These are phyloP conservation scores for Eucalyptus decipiens DNA, from an alignment of 345 rosid genomes.

Conservation along the genomic window DNA sequence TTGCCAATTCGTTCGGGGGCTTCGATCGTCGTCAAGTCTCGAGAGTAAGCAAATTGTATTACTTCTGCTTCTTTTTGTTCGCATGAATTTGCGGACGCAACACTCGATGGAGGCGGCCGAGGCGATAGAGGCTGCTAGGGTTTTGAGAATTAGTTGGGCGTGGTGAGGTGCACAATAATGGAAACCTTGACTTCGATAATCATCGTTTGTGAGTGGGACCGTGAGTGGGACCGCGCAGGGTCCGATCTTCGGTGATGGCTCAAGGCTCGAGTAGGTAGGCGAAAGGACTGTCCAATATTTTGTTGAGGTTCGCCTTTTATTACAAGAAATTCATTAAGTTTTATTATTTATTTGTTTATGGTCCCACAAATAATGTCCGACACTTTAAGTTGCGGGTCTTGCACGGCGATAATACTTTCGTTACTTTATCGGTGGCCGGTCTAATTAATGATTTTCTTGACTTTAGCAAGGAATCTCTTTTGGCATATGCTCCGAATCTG, in stretches of 20 bases:
- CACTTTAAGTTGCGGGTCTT: too few species aligned
- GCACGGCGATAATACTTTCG: too few species aligned
- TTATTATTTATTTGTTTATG: neutral
- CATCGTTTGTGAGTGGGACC: neutral
- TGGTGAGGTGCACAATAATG: neutral
- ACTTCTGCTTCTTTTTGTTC: neutral
- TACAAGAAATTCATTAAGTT: too few species aligned
- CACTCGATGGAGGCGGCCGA: neutral
- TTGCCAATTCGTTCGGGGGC: conserved; percentile 14
- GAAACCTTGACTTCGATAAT: neutral
- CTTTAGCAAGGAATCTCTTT: too few species aligned
- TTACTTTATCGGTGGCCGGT: too few species aligned
- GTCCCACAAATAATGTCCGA: neutral
- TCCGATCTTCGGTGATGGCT: neutral
- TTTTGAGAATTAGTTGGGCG: neutral
- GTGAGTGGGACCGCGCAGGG: neutral
- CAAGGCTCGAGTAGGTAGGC: neutral
- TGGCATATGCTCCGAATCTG: too few species aligned
- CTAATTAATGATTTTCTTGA: too few species aligned
- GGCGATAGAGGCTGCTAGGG: neutral
- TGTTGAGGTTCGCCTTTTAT: too few species aligned
- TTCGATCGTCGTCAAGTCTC: conserved; percentile 29
- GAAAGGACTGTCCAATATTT: too few species aligned
- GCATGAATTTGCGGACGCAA: neutral
- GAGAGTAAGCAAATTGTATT: conserved; percentile 10